A percentile compares a stretch with the other conserved stretches of the same genome.
Conservation (phyloP, 345 rosid genomes). For the Lenwebbia sp. region DNA sequence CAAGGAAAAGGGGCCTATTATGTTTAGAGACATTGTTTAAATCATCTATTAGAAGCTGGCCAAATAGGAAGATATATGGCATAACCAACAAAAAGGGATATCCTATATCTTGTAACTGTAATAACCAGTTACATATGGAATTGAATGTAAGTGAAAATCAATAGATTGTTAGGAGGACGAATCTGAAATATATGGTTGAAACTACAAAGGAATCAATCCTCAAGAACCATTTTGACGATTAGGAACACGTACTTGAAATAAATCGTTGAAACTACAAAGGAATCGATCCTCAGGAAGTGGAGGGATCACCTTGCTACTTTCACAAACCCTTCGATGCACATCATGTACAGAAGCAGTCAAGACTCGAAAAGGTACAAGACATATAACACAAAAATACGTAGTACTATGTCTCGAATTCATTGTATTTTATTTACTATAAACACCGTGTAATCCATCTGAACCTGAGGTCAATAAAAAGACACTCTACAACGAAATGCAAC, state of each 20-base stretch:
- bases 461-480: background rate
- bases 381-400: background rate
- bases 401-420: background rate
- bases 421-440: background rate
- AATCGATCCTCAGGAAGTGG: constrained; percentile 71
- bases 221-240: no score
- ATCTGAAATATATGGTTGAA: no score
- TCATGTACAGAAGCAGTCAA: constrained; percentile 31
- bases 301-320: constrained; percentile 56
- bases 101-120: no score
- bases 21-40: no score
- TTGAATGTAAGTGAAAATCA: no score
- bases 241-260: constrained; percentile 60
- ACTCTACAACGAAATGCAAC: background rate
- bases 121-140: no score
- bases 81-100: no score
- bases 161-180: no score
- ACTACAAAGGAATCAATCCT: no score
- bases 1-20: no score
- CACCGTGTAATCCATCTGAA: background rate
- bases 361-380: background rate
- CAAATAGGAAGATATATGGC: no score
- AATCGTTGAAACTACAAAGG: constrained; percentile 72
- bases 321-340: constrained; percentile 62
- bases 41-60: no score